These are phyloP conservation scores for Epichloe aotearoae DNA, from an alignment of 2,329 filamentous ascomycete species.

Conservation along the genomic window DNA sequence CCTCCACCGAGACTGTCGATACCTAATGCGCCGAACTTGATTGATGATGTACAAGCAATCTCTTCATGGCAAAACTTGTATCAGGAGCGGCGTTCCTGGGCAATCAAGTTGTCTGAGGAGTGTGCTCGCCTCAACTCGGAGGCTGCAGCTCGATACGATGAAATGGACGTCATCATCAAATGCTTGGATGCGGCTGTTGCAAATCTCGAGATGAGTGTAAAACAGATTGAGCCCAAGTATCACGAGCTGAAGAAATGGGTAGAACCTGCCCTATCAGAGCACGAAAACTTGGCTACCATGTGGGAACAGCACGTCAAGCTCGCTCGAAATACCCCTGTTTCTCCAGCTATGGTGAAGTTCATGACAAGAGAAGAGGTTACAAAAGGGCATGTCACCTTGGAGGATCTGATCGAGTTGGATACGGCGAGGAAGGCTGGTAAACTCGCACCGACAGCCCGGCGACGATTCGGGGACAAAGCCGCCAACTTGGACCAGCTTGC, in stretches of 20 bases:
- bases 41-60: slow-evolving; percentile 66
- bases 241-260: slow-evolving; percentile 60
- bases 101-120: slow-evolving; percentile 53
- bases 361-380: slow-evolving; percentile 38
- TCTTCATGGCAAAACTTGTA: slow-evolving; percentile 83
- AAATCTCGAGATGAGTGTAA: slow-evolving; percentile 68
- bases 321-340: slow-evolving; percentile 50
- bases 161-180: slow-evolving; percentile 64
- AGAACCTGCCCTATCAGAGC: slow-evolving; percentile 52
- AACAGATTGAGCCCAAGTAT: slow-evolving; percentile 58
- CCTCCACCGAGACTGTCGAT: slow-evolving; percentile 41
- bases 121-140: slow-evolving; percentile 52
- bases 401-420: slow-evolving; percentile 64
- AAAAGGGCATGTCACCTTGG: slow-evolving; percentile 45
- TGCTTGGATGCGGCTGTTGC: slow-evolving; percentile 75
- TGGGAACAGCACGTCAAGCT: slow-evolving; percentile 59
- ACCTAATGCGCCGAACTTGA: slow-evolving; percentile 65
- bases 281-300: slow-evolving; percentile 45
- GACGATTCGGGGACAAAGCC: slow-evolving; percentile 46
- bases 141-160: slow-evolving; percentile 52
- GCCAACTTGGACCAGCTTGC: slow-evolving; percentile 48
- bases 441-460: slow-evolving; percentile 43
- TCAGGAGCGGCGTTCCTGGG: slow-evolving; percentile 69
- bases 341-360: slow-evolving; percentile 51
- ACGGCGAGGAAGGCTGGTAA: slow-evolving; percentile 60